Evolutionary conservation across 306 rosid genomes (phyloP).

Genomic region (Citrullus mucosospermus): DNA sequence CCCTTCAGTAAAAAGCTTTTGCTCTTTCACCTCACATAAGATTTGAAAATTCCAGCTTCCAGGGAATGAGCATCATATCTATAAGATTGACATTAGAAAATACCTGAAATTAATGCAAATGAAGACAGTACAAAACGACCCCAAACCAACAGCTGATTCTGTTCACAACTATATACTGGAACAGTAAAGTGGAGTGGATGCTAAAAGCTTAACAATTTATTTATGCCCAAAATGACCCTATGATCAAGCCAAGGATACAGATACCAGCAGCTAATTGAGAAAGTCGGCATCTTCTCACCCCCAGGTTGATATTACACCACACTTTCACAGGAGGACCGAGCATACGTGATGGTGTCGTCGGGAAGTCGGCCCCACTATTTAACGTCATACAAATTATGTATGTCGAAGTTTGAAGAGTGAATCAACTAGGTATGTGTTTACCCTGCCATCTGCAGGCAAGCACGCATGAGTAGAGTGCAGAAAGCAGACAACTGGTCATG

Average conservation of each 20-base stretch:
- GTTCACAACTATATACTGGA: background rate
- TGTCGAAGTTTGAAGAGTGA: background rate
- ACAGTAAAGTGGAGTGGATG: background rate
- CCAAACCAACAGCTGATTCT: background rate
- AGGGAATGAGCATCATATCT: background rate
- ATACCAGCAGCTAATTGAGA: background rate
- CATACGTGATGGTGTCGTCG: background rate
- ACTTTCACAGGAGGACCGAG: background rate
- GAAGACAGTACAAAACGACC: background rate
- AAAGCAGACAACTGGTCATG: background rate
- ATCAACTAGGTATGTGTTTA: background rate
- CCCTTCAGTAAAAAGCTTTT: background rate
- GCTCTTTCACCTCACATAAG: background rate
- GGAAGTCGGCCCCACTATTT: background rate
- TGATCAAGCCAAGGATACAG: background rate
- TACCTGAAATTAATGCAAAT: slow-evolving; percentile 3
- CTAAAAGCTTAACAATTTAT: background rate
- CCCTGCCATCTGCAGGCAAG: background rate
- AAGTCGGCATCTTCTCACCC: background rate
- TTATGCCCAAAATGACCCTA: background rate
- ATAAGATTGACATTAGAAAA: background rate
- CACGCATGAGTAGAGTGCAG: background rate
- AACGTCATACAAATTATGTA: background rate
- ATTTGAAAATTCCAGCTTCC: background rate
- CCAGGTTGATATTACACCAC: background rate